Conservation (phyloP, 2,329 filamentous ascomycete species). For the Lasiodiplodia citricola region DNA sequence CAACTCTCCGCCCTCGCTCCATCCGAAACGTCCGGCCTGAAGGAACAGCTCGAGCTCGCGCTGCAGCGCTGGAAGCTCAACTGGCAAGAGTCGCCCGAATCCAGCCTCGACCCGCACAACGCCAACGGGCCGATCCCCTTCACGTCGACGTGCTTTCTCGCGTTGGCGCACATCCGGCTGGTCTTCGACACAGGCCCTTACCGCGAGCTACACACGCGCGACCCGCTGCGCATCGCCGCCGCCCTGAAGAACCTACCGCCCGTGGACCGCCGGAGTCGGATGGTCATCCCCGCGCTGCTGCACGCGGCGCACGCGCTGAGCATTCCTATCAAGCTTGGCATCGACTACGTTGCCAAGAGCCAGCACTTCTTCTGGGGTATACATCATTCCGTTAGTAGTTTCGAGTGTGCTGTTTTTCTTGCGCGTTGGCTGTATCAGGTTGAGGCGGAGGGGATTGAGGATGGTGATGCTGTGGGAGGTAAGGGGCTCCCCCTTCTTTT, state of each 20-base stretch:
- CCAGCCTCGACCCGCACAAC: constrained; percentile 43
- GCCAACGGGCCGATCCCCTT: constrained; percentile 44
- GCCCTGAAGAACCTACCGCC: constrained; percentile 45
- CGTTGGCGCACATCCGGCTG: constrained; percentile 54
- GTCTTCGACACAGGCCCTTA: constrained; percentile 54
- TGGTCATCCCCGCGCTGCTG: constrained; percentile 56
- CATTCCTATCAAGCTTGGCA: constrained; percentile 60
- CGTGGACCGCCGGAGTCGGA: constrained; percentile 54
- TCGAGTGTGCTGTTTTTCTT: constrained; percentile 61
- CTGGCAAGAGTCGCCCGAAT: constrained; percentile 44
- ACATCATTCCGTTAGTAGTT: constrained; percentile 59
- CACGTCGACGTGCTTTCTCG: constrained; percentile 54
- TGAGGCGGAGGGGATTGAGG: constrained; percentile 26
- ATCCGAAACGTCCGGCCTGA: constrained; percentile 31
- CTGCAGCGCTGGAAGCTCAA: constrained; percentile 43
- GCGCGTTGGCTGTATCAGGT: constrained; percentile 54
- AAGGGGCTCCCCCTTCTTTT: constrained; percentile 1
- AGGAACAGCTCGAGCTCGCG: constrained; percentile 35
- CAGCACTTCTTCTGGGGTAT: constrained; percentile 64
- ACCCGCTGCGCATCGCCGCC: constrained; percentile 48
- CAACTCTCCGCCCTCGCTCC: constrained; percentile 36
- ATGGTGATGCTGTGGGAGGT: constrained; percentile 31
- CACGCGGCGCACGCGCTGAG: constrained; percentile 62
- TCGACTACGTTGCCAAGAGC: constrained; percentile 60
- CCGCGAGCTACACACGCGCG: constrained; percentile 51